Conservation (phyloP, 352 stramenopile species). For the Thalassiosira mediterranea region DNA sequence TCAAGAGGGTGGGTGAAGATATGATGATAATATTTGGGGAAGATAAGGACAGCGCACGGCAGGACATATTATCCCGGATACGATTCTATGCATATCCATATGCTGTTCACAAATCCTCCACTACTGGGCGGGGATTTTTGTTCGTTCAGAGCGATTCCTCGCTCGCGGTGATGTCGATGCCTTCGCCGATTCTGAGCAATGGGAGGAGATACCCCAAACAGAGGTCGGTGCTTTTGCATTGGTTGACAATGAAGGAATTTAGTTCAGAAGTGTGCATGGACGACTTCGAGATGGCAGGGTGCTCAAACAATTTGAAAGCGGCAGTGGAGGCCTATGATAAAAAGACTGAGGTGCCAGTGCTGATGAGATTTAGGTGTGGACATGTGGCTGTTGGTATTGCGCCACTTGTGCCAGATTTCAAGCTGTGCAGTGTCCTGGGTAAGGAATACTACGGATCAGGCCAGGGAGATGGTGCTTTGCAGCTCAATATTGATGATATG, state of each 20-base stretch:
- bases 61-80: slow-evolving; percentile 71
- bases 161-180: slow-evolving; percentile 68
- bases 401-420: slow-evolving; percentile 74
- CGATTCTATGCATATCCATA: slow-evolving; percentile 82
- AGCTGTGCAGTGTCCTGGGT: slow-evolving; percentile 72
- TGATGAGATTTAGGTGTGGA: slow-evolving; percentile 79
- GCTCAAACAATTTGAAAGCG: slow-evolving; percentile 60
- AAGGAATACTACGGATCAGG: slow-evolving; percentile 72
- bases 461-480: slow-evolving; percentile 57
- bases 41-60: slow-evolving; percentile 58
- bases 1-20: slow-evolving; percentile 56
- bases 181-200: slow-evolving; percentile 55
- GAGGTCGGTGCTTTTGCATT: slow-evolving; percentile 77
- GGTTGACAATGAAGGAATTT: slow-evolving; percentile 79
- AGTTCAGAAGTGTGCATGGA: slow-evolving; percentile 78
- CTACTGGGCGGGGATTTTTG: slow-evolving; percentile 71
- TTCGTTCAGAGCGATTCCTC: slow-evolving; percentile 78
- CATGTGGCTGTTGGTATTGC: slow-evolving; percentile 75
- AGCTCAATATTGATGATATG: slow-evolving; percentile 83
- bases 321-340: slow-evolving; percentile 69
- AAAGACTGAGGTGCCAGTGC: slow-evolving; percentile 65
- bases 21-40: slow-evolving; percentile 59
- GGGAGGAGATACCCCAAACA: slow-evolving; percentile 47
- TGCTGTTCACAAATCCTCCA: slow-evolving; percentile 60
- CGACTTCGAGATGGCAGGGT: slow-evolving; percentile 79